These are phyloP conservation scores for Cutaneotrichosporon sp. DNA, from an alignment of 1,284 basidiomycete species.

Conservation along the genomic window DNA sequence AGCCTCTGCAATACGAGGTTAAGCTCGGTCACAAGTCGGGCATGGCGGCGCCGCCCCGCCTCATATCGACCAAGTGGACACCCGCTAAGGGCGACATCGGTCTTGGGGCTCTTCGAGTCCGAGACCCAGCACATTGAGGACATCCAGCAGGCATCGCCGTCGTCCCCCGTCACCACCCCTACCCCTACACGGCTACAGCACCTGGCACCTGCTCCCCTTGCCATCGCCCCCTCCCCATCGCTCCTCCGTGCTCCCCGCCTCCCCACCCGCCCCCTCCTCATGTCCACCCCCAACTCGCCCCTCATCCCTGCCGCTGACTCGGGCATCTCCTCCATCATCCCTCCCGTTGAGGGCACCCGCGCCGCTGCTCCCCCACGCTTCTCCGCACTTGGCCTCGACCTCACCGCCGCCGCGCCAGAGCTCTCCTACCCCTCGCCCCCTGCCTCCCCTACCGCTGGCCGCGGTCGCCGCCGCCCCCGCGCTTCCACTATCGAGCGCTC, in stretches of 20 bases:
- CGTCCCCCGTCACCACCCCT: not conserved
- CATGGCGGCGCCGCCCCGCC: not conserved
- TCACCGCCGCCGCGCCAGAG: not conserved
- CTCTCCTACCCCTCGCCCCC: slow-evolving; percentile 6
- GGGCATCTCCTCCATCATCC: not conserved
- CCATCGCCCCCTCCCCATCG: not conserved
- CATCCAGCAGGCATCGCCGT: not conserved
- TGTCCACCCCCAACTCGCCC: slow-evolving; percentile 4
- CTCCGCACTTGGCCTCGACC: slow-evolving; percentile 24
- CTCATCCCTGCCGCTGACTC: not conserved
- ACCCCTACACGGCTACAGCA: not conserved
- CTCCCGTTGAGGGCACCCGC: slow-evolving; percentile 15
- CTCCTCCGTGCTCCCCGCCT: slow-evolving; percentile 15
- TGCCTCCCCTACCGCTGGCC: not conserved
- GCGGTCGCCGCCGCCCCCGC: slow-evolving; percentile 5
- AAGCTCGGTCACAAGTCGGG: not conserved
- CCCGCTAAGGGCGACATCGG: not conserved
- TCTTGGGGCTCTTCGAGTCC: not conserved
- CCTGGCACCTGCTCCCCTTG: not conserved
- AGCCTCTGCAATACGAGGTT: slow-evolving; percentile 6
- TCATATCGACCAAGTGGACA: not conserved
- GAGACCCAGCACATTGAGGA: slow-evolving; percentile 8
- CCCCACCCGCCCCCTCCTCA: slow-evolving; percentile 10
- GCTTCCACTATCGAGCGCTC: not conserved
- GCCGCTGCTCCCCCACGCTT: slow-evolving; percentile 8